Percentiles rank a stretch among this genome's conserved stretches.
These are phyloP conservation scores for Magnaporthales sp. DNA, from an alignment of 2,329 filamentous ascomycete genomes.

Conservation along the genomic window DNA sequence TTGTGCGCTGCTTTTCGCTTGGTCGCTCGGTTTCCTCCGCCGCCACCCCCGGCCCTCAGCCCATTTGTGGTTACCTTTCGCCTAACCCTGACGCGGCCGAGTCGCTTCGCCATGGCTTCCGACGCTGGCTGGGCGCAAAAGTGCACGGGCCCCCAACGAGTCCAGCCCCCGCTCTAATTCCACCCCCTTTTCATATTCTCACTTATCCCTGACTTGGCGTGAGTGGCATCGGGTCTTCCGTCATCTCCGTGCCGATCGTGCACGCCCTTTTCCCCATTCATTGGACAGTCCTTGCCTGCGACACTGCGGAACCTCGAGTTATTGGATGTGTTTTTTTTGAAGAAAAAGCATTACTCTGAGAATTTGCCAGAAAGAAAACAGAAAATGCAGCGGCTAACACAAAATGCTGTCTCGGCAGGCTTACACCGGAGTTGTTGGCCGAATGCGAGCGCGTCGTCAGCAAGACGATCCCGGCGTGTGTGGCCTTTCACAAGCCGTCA, in stretches of 20 bases:
- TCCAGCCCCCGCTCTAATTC: neutral
- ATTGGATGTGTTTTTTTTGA: neutral
- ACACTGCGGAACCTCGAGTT: neutral
- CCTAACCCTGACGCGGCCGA: constrained; percentile 1
- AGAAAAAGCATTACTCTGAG: neutral
- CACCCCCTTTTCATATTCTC: neutral
- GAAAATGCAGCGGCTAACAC: neutral
- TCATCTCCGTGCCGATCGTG: constrained; percentile 4
- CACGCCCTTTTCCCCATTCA: neutral
- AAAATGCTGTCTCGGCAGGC: constrained; percentile 19
- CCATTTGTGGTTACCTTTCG: constrained; percentile 1
- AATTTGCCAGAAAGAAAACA: neutral
- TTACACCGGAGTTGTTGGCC: constrained; percentile 48
- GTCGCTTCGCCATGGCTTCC: constrained; percentile 5
- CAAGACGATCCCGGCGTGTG: constrained; percentile 52
- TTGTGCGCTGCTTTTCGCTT: neutral
- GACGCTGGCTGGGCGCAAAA: neutral
- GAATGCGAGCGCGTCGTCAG: constrained; percentile 54
- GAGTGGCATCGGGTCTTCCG: constrained; percentile 2
- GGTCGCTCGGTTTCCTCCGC: neutral
- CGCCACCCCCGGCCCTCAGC: constrained; percentile 3
- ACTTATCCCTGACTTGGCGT: neutral
- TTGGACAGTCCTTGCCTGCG: neutral
- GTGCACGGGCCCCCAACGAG: constrained; percentile 2
- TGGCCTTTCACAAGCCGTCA: constrained; percentile 55